phyloP scores from a whole-genome alignment of 352 stramenopile genomes.

The Phytophthora boehmeriae region DNA sequence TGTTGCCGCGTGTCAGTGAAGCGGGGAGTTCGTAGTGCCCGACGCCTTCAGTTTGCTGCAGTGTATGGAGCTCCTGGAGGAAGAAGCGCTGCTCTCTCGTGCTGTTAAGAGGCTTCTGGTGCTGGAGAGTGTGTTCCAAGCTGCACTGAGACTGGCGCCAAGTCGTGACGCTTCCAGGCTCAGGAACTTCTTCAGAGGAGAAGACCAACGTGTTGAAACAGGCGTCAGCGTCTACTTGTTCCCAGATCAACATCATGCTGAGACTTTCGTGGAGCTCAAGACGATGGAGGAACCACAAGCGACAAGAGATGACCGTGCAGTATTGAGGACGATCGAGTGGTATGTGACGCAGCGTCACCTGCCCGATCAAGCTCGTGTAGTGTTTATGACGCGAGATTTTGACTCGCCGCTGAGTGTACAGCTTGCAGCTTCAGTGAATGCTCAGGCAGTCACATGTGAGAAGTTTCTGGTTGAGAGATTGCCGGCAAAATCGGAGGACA shows the following conservation, averaged over 20 bases:
- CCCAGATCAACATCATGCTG: constrained; percentile 71
- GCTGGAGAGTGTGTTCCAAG: constrained; percentile 73
- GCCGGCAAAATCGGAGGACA: constrained; percentile 26
- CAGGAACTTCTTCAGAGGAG: constrained; percentile 62
- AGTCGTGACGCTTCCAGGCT: constrained; percentile 69
- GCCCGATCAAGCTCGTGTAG: constrained; percentile 34
- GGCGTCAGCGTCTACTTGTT: constrained; percentile 65
- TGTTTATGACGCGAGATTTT: constrained; percentile 67
- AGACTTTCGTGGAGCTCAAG: constrained; percentile 54
- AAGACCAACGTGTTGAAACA: constrained; percentile 53
- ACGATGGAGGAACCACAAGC: constrained; percentile 44
- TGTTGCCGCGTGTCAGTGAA: constrained; percentile 37
- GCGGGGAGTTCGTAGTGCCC: constrained; percentile 67
- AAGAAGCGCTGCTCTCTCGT: constrained; percentile 53
- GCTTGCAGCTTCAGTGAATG: constrained; percentile 44
- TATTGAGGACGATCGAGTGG: constrained; percentile 73
- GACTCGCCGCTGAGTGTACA: constrained; percentile 47
- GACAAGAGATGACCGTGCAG: constrained; percentile 42
- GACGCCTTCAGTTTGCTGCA: constrained; percentile 74
- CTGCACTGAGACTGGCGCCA: constrained; percentile 67
- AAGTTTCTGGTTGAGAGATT: constrained; percentile 53
- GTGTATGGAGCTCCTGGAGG: constrained; percentile 80
- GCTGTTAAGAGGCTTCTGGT: constrained; percentile 57
- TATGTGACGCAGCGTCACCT: constrained; percentile 54
- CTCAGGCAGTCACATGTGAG: constrained; percentile 63